Evolutionary conservation across 371 early-diverging fungal genomes (phyloP), one percentile per base, ranked within the genome.

Genomic region (Mucor circinelloides): DNA sequence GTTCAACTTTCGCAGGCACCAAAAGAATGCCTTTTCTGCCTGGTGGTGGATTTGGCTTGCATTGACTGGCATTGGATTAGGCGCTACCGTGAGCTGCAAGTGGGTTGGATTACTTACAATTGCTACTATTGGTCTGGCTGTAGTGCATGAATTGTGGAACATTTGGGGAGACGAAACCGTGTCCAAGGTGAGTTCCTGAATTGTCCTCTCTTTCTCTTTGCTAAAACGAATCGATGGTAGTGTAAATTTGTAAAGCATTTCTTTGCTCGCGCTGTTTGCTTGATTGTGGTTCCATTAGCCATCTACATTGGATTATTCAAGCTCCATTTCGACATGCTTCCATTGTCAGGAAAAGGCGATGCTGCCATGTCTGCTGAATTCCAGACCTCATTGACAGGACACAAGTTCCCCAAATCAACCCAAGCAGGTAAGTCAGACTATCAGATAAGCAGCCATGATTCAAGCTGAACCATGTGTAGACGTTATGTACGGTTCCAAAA

Each of bases 91-190:
- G 3, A 84, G 87, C 67, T 84, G 91, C 72, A 97, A 97, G 75
- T 93, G 94, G 92, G 96, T 96, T 46, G 97, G 96, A 1, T 73
- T 96, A 40, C 93, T 97, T 63, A 89, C 90, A 4, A 87, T 97
- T 60, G 93, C 91, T 4, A 76, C 90, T 17, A 83, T 97, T 69
- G 97, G 97, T 0, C 75, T 94, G 13, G 91, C 93, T 44, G 91
- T 92, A 1, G 58, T 95, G 58, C 69, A 83, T 17, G 92, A 95
- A 36, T 83, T 97, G 32, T 97, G 97, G 96, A 77, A 89, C 32
- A 73, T 97, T 25, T 87, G 96, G 77, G 94, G 93, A 0, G 31
- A 64, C 30, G 72, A 83, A 10, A 74, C 82, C 30, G 75, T 87
- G 13, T 60, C 87, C 31, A 77, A 78, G 58, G 76, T 81, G 73